Base-by-base conservation (phyloP, 1,284 basidiomycete species). In the Xanthoconium separans region DNA sequence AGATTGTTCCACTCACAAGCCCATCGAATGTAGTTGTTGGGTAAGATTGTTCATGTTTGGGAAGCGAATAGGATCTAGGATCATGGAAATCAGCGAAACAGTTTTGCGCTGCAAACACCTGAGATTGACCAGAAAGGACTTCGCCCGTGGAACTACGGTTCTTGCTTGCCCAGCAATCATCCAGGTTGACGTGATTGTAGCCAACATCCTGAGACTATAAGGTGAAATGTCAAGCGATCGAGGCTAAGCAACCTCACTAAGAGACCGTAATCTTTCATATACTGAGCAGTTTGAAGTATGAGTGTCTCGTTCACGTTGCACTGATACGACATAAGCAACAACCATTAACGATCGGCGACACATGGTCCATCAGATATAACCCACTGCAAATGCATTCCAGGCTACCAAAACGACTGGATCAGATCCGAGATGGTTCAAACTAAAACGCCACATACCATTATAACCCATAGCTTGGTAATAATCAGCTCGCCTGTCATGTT, bases 111-210 rank as follows among this genome's bases (percentile, higher is more conserved):
- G 11, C 30, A 37, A 48, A 36, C 30, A 31, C 18, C 27, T 27
- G 27, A 12, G 20, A 56, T 61, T 44, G 22, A 75, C 74, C 69
- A 36, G 77, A 79, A 47, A 81, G 66, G 33, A 84, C 73, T 55
- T 78, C 68, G 15, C 82, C 82, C 4, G 66, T 64, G 8, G 70
- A 59, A 51, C 61, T 78, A 41, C 82, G 72, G 45, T 77, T 70
- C 59, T 75, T 78, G 61, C 77, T 75, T 7, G 80, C 74, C 65
- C 80, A 84, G 58, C 82, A 84, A 53, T 84, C 82, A 56, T 84
- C 82, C 50, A 84, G 67, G 57, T 81, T 84, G 52, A 83, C 71
- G 54, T 79, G 70, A 42, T 75, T 73, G 63, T 83, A 84, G 0
- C 82, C 82, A 48, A 70, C 71, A 51, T 78, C 77, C 79, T 83